These are phyloP conservation scores for Elaeagnus macrophylla DNA, from an alignment of 306 rosid species.

Conservation along the genomic window DNA sequence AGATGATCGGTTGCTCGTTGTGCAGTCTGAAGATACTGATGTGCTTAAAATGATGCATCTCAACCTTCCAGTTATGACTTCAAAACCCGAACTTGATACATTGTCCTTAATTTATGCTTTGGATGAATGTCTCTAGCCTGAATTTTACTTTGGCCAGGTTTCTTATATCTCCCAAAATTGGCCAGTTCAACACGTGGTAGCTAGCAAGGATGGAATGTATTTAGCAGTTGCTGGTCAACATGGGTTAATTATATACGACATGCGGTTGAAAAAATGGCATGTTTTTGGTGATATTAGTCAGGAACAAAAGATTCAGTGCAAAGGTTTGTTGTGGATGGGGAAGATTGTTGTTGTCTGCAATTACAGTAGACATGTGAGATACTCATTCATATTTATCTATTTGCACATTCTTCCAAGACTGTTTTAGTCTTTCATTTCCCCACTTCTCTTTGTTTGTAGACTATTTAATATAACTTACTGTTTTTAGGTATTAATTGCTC, in stretches of 20 bases:
- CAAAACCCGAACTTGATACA: constrained; percentile 21
- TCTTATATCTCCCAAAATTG: constrained; percentile 96
- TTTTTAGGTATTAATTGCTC: constrained; percentile 75
- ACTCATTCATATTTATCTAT: constrained; percentile 22
- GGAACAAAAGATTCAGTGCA: constrained; percentile 87
- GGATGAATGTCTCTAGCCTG: constrained; percentile 26
- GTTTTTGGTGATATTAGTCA: constrained; percentile 92
- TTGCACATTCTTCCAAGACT: too few species aligned
- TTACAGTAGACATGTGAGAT: constrained; percentile 74
- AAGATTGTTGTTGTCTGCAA: constrained; percentile 96
- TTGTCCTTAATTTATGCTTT: constrained; percentile 5
- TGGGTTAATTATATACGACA: constrained; percentile 86
- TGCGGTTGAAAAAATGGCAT: constrained; percentile 78
- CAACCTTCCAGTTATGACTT: constrained; percentile 85
- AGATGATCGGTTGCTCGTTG: constrained; percentile 75
- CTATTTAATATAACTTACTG: too few species aligned
- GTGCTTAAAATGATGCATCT: constrained; percentile 91
- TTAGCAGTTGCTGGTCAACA: constrained; percentile 83
- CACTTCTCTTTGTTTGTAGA: too few species aligned
- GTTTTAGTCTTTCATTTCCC: too few species aligned
- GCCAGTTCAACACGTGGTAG: constrained; percentile 95
- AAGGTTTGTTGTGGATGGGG: constrained; percentile 96
- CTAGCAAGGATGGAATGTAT: constrained; percentile 94
- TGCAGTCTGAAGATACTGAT: constrained; percentile 92
- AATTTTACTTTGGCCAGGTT: constrained; percentile 46